A percentile compares a stretch with the other conserved stretches of the same genome.
These are phyloP conservation scores for Dendrostoma leiphaemia DNA, from an alignment of 2,329 filamentous ascomycete species.

Conservation along the genomic window DNA sequence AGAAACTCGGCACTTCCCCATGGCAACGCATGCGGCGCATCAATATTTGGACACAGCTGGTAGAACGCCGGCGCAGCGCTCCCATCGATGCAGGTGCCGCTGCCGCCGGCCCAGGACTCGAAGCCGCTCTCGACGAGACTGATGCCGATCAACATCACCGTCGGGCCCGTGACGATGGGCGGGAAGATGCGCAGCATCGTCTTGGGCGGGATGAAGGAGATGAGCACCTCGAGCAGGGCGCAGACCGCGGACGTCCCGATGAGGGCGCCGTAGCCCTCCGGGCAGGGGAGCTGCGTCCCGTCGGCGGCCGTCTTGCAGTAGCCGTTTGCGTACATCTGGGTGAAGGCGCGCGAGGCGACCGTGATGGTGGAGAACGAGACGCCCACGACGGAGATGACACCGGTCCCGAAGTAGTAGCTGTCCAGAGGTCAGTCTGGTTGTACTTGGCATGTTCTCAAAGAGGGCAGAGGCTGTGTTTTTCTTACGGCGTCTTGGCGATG, in stretches of 20 bases:
- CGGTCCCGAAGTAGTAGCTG: constrained; percentile 75
- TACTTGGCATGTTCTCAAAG: background rate
- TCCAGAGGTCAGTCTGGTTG: background rate
- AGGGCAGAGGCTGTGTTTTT: background rate
- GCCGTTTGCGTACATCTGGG: constrained; percentile 76
- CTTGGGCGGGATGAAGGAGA: constrained; percentile 72
- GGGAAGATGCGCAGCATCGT: constrained; percentile 73
- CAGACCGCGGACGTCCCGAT: constrained; percentile 68
- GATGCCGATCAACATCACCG: constrained; percentile 68
- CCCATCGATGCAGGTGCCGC: constrained; percentile 52
- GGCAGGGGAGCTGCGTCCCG: constrained; percentile 70
- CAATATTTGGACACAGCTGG: constrained; percentile 63
- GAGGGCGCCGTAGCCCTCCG: constrained; percentile 72
- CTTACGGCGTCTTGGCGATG: constrained; percentile 62
- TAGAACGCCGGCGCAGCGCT: constrained; percentile 52
- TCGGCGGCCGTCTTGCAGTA: constrained; percentile 59
- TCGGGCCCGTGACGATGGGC: constrained; percentile 53
- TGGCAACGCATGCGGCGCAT: constrained; percentile 67
- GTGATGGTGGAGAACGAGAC: constrained; percentile 77
- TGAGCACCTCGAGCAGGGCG: constrained; percentile 66
- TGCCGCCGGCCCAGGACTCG: constrained; percentile 75
- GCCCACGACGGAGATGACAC: constrained; percentile 75
- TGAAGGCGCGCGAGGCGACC: constrained; percentile 68
- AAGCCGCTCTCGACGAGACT: constrained; percentile 70
- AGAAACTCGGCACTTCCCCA: constrained; percentile 81